phyloP scores from a whole-genome alignment of 1,139 yeast species.

The Ogataea hybrid region DNA sequence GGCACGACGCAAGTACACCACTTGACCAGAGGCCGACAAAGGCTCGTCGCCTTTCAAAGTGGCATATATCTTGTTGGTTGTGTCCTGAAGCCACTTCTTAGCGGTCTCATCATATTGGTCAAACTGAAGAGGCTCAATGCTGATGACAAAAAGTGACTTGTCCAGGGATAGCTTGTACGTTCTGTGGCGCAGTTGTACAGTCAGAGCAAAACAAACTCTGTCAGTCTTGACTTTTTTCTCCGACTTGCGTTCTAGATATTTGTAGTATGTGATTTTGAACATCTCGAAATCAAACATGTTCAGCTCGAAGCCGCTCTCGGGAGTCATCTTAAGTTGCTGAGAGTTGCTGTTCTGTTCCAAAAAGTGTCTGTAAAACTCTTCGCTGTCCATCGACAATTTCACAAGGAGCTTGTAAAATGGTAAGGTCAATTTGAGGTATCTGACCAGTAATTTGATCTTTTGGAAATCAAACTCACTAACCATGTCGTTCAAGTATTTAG shows the following conservation, averaged over 20 bases:
- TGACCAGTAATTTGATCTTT: constrained; percentile 26
- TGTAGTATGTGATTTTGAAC: constrained; percentile 26
- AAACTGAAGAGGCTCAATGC: constrained; percentile 12
- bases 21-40: constrained; percentile 14
- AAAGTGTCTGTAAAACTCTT: constrained; percentile 11
- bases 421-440: constrained; percentile 29
- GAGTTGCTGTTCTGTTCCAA: constrained; percentile 14
- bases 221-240: constrained; percentile 22
- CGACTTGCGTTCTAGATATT: constrained; percentile 17
- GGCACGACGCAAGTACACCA: constrained; percentile 22
- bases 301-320: constrained; percentile 20
- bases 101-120: constrained; percentile 14
- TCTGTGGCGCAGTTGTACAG: constrained; percentile 25
- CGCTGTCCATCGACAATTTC: constrained; percentile 14
- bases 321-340: constrained; percentile 17
- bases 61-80: constrained; percentile 5
- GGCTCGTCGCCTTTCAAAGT: constrained; percentile 20
- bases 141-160: constrained; percentile 23
- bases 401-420: constrained; percentile 25
- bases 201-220: constrained; percentile 18
- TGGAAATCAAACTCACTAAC: constrained; percentile 15
- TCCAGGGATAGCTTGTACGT: constrained; percentile 17
- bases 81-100: constrained; percentile 11
- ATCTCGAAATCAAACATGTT: constrained; percentile 23
- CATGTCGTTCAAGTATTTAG: constrained; percentile 24